Percentiles rank a stretch among this genome's conserved stretches.
Conservation (phyloP, 192 early-diverging fungal genomes). For the Funneliformis mosseae region DNA sequence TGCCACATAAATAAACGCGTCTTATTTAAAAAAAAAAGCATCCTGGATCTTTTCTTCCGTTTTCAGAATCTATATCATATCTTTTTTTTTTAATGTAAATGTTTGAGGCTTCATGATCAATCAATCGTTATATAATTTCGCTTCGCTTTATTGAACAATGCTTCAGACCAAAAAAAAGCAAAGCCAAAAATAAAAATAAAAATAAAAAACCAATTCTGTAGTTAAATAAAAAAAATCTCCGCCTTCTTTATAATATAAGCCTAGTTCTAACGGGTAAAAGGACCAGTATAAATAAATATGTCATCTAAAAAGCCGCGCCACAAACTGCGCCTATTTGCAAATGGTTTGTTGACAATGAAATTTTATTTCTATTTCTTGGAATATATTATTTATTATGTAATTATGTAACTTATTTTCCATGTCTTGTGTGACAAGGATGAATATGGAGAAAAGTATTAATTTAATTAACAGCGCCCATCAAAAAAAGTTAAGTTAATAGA, state of each 20-base stretch:
- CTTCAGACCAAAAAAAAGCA: background rate
- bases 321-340: too few relatives aligned
- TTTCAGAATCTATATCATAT: too few relatives aligned
- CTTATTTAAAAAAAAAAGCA: too few relatives aligned
- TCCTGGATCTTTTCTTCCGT: too few relatives aligned
- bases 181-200: background rate
- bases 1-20: too few relatives aligned
- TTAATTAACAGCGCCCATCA: background rate
- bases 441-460: background rate
- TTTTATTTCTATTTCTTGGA: too few relatives aligned
- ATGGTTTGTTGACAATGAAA: too few relatives aligned
- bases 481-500: background rate
- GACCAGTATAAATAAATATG: background rate
- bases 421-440: too few relatives aligned
- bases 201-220: too few relatives aligned
- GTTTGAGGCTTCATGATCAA: background rate
- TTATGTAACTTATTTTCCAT: background rate
- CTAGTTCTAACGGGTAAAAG: background rate
- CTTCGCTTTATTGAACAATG: background rate
- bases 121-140: background rate
- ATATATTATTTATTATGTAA: too few relatives aligned
- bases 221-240: too few relatives aligned
- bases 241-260: background rate
- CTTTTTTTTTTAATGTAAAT: too few relatives aligned
- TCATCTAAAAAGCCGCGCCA: background rate